These are phyloP conservation scores for Suhomyces chickasaworum DNA, from an alignment of 1,139 yeast genomes.

Conservation along the genomic window DNA sequence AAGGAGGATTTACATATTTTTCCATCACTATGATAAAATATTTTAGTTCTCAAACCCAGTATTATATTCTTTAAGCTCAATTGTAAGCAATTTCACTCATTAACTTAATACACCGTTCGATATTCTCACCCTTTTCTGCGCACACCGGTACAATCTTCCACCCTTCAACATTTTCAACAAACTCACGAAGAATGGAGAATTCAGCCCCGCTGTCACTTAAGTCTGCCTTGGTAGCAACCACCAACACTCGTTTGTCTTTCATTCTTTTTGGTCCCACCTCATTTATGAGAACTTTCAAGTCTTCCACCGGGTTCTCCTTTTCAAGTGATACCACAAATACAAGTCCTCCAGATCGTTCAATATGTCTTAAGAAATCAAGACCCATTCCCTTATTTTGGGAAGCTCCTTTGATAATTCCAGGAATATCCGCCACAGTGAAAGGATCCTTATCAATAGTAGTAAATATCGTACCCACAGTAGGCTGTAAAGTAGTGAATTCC, in stretches of 20 bases:
- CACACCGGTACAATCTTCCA: slow-evolving; percentile 88
- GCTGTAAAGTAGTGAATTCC: slow-evolving; percentile 94
- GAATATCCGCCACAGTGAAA: slow-evolving; percentile 95
- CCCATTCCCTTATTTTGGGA: slow-evolving; percentile 89
- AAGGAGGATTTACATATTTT: neutral
- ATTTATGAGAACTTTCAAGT: slow-evolving; percentile 57
- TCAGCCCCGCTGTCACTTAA: slow-evolving; percentile 52
- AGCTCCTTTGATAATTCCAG: slow-evolving; percentile 92
- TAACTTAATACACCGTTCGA: slow-evolving; percentile 64
- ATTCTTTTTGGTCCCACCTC: slow-evolving; percentile 73
- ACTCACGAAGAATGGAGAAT: slow-evolving; percentile 45
- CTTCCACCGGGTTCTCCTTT: slow-evolving; percentile 59
- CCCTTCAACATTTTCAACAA: slow-evolving; percentile 34
- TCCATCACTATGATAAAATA: too few relatives aligned
- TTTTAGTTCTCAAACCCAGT: too few relatives aligned
- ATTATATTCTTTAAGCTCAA: neutral
- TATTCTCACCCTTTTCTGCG: slow-evolving; percentile 70
- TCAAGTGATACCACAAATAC: slow-evolving; percentile 86
- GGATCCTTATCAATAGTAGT: slow-evolving; percentile 67
- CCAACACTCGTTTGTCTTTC: slow-evolving; percentile 59
- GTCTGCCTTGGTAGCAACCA: slow-evolving; percentile 94
- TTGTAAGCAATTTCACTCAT: slow-evolving; percentile 65
- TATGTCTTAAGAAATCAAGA: slow-evolving; percentile 83
- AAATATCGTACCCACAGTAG: slow-evolving; percentile 85
- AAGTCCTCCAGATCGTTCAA: slow-evolving; percentile 87